These are phyloP conservation scores for Microglena sp. DNA, from an alignment of 139 green algal genomes.

Conservation along the genomic window DNA sequence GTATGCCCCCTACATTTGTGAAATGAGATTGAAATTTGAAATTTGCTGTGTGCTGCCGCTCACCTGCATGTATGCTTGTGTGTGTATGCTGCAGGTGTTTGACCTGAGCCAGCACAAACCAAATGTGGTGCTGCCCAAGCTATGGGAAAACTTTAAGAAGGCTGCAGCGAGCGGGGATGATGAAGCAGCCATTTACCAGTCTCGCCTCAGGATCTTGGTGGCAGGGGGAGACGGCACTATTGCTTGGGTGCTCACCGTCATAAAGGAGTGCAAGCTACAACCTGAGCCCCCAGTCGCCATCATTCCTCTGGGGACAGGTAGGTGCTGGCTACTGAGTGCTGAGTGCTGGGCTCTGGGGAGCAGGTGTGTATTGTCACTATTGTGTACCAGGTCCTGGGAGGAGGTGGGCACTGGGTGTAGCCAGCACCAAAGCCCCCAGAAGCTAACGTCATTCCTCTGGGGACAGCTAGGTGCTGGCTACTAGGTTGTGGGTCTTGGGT, in stretches of 20 bases:
- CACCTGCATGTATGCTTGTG: neutral
- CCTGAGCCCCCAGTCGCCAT: neutral
- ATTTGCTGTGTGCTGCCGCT: too few relatives aligned
- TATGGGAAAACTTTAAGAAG: conserved; percentile 58
- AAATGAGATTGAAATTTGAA: too few relatives aligned
- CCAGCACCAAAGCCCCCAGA: neutral
- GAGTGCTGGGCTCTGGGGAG: neutral
- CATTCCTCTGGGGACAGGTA: neutral
- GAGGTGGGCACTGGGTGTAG: neutral
- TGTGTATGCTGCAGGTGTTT: conserved; percentile 51
- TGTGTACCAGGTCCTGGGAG: too few relatives aligned
- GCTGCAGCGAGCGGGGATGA: conserved; percentile 25
- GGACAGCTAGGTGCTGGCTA: neutral
- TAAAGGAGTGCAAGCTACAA: neutral
- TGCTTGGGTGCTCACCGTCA: conserved; percentile 27
- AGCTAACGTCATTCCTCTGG: neutral
- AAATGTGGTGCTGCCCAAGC: conserved; percentile 50
- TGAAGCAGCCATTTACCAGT: conserved; percentile 29
- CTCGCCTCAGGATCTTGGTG: conserved; percentile 60
- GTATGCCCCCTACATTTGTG: neutral
- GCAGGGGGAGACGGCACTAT: conserved; percentile 72
- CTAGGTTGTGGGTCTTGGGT: neutral
- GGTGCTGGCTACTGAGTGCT: neutral
- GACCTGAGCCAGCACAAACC: conserved; percentile 60
- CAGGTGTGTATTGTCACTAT: neutral